Percentiles rank a stretch among this genome's conserved stretches.
Evolutionary conservation across 2,329 filamentous ascomycete species (phyloP).

Genomic region (Aurifilum marmelostoma): DNA sequence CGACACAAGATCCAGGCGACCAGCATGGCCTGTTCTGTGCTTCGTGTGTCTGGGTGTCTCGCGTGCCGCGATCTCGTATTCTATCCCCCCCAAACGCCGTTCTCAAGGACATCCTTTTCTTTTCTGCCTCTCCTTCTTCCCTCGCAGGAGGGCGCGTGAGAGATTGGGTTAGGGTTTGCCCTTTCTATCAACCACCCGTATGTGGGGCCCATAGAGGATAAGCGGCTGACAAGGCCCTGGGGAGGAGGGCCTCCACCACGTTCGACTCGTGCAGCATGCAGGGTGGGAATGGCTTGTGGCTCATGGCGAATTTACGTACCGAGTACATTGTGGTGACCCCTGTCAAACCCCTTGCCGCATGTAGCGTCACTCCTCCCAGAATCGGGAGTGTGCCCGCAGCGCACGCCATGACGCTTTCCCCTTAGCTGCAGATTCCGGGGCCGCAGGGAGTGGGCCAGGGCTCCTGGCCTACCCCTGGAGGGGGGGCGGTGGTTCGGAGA

Average conservation of each 20-base stretch:
- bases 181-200: background rate
- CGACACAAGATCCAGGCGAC: conserved; percentile 22
- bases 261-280: conserved; percentile 30
- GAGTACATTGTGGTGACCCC: conserved; percentile 21
- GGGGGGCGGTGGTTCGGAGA: background rate
- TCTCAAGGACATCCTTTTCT: background rate
- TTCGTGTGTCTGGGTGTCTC: background rate
- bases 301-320: conserved; percentile 16
- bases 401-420: conserved; percentile 28
- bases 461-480: background rate
- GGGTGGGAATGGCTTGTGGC: conserved; percentile 25
- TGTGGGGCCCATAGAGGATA: conserved; percentile 10
- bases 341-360: conserved; percentile 11
- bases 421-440: conserved; percentile 30
- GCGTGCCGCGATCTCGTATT: background rate
- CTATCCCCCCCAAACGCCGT: background rate
- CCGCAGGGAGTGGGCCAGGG: conserved; percentile 25
- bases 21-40: conserved; percentile 11
- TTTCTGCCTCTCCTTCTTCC: background rate
- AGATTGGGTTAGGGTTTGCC: conserved; percentile 29
- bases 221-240: conserved; percentile 30
- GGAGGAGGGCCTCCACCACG: conserved; percentile 22
- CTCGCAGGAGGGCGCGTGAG: background rate
- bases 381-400: conserved; percentile 26
- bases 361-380: conserved; percentile 27